These are phyloP conservation scores for Knufia petricola DNA, from an alignment of 2,329 filamentous ascomycete genomes.

Conservation along the genomic window DNA sequence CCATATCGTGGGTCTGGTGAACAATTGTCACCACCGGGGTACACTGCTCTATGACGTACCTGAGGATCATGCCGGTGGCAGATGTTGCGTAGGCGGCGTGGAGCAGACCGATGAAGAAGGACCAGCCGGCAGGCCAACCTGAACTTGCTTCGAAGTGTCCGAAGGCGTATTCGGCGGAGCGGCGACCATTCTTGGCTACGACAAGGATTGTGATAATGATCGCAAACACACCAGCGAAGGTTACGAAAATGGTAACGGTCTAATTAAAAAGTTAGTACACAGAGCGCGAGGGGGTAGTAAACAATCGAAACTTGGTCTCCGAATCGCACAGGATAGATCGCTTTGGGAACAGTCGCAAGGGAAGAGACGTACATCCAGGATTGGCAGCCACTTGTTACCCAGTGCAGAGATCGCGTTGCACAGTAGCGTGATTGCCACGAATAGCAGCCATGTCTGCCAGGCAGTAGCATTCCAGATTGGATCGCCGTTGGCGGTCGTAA, in stretches of 20 bases:
- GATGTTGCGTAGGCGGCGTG: conserved; percentile 66
- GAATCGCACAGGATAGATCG: not conserved
- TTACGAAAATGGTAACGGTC: conserved; percentile 67
- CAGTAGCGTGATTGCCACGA: conserved; percentile 40
- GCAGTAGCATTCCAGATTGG: conserved; percentile 36
- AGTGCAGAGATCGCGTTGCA: conserved; percentile 44
- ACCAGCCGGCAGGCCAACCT: conserved; percentile 63
- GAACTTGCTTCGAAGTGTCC: conserved; percentile 58
- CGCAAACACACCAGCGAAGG: conserved; percentile 59
- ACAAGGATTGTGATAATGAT: conserved; percentile 54
- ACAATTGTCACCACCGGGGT: conserved; percentile 16
- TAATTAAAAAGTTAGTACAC: conserved; percentile 25
- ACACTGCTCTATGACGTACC: conserved; percentile 40
- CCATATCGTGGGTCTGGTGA: too few relatives aligned
- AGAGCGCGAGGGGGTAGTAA: not conserved
- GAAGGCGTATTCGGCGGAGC: conserved; percentile 54
- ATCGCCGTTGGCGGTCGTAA: conserved; percentile 37
- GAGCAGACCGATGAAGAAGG: conserved; percentile 61
- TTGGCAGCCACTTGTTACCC: conserved; percentile 44
- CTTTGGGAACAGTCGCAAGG: not conserved
- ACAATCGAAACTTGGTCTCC: not conserved
- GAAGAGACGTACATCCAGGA: conserved; percentile 54
- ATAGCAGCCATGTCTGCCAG: conserved; percentile 41
- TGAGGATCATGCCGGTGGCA: conserved; percentile 71
- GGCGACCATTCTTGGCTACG: conserved; percentile 59